Evolutionary conservation across 176 grass and related monocot species (phyloP).

Genomic region (Rhynchospora pubera): DNA sequence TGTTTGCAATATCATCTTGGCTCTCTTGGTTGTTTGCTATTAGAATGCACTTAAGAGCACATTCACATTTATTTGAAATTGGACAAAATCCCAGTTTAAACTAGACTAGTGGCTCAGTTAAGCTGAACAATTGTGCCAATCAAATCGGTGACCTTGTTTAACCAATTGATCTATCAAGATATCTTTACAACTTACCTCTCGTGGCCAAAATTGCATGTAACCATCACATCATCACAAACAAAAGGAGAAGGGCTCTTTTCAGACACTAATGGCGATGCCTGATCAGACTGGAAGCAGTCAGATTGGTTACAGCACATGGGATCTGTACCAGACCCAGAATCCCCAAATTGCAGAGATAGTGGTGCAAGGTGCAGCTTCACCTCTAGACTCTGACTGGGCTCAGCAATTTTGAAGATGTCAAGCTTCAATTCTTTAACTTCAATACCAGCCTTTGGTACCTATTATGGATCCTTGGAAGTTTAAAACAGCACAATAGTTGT

Average conservation of each 20-base stretch:
- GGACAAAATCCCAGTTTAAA: background rate
- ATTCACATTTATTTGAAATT: constrained; percentile 1
- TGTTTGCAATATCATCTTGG: background rate
- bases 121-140: background rate
- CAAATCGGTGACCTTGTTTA: background rate
- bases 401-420: constrained; percentile 68
- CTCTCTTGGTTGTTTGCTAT: background rate
- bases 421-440: constrained; percentile 69
- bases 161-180: constrained; percentile 21
- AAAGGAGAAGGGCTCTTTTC: constrained; percentile 51
- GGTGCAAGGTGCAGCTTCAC: constrained; percentile 74
- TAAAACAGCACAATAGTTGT: background rate
- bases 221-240: constrained; percentile 63
- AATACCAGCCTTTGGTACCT: constrained; percentile 57
- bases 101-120: background rate
- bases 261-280: constrained; percentile 36
- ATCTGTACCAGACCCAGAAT: constrained; percentile 44
- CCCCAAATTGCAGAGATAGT: constrained; percentile 65
- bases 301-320: constrained; percentile 29
- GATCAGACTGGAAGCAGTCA: constrained; percentile 57
- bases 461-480: constrained; percentile 15
- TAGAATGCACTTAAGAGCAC: background rate
- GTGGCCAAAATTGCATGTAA: constrained; percentile 70
- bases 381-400: constrained; percentile 59
- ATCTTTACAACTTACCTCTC: constrained; percentile 65